Evolutionary conservation across 2,329 filamentous ascomycete genomes (phyloP), one percentile per base, ranked within the genome.

Genomic region (Fusarium oxysporum): DNA sequence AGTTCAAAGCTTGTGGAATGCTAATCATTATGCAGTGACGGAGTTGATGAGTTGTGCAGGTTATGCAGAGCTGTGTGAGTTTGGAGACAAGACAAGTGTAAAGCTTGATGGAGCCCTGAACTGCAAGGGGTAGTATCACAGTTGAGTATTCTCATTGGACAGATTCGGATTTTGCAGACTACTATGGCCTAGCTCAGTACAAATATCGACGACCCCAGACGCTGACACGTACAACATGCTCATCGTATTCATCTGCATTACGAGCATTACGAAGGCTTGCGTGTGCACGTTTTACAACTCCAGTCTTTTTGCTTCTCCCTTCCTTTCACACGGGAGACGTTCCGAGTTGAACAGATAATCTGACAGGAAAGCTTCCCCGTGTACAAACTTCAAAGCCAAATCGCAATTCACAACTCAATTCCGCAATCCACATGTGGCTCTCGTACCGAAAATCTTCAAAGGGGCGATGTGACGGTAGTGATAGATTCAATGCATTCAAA

Each of bases 261-360:
- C 60, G 48, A 37, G 59, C 11, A 51, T 60, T 70, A 60, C 64
- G 54, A 41, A 63, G 66, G 66, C 62, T 73, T 74, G 63, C 71
- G 62, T 65, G 60, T 74, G 71, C 71, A 69, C 56, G 59, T 72
- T 72, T 58, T 58, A 64, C 45, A 44, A 61, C 41, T 71, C 55
- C 48, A 58, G 60, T 51, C 45, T 71, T 59, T 65, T 65, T 62
- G 32, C 62, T 62, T 71, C 54, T 68, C 51, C n/a, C 28, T 25
- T 28, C 56, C 32, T 50, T 54, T 67, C 62, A 53, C 30, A 43
- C 70, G 51, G 60, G 56, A 57, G 50, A 65, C 21, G 70, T 70
- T 72, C 58, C 67, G 55, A 68, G 45, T 58, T 71, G 47, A 35
- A 35, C 48, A 16, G 32, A 41, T 40, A 32, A 57, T 45, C 44